Evolutionary conservation across 768 basidiomycete genomes (phyloP), one percentile per base, ranked within the genome.

Genomic region (Cystofilobasidium bisporidii): DNA sequence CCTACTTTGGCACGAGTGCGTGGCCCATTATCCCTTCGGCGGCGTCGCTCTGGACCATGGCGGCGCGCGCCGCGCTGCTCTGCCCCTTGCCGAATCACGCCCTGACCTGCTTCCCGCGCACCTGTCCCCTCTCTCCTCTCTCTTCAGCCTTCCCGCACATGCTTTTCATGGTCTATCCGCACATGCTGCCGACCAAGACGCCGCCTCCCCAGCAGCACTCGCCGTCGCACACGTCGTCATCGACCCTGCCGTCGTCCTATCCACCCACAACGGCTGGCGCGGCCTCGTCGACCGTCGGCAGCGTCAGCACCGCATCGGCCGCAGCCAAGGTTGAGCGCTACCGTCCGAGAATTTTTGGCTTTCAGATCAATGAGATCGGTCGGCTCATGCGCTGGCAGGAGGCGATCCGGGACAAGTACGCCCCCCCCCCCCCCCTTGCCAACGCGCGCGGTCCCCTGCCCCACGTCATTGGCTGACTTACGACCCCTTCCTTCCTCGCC

Each of bases 311-410:
- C 3, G 86, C 91, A 15, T 81, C 79, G 53, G 89, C 84, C 2
- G 93, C 93, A 11, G 73, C 88, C 65, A 94, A 94, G 79, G 89
- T 90, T 32, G 96, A 98, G 75, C 77, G 91, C 71, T 93, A 96
- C 77, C 82, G 89, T 63, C 93, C 94, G 38, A 85, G 86, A 74
- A 93, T 98, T 62, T 98, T 97, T 77, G 96, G 96, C 1, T 99
- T 99, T 82, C 90, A 92, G 78, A 80, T 98, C 41, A 84, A 97
- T 74, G 96, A 98, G 80, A 86, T 84, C 69, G 94, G 94, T 22
- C 93, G 87, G 77, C 77, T 96, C 72, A 88, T 92, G 75, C 81
- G 93, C 73, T 99, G 96, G 96, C 91, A 98, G 77, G 90, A 91
- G 78, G 93, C 90, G 4, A 83, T 87, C 43, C 79, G 94, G 63